A percentile compares a stretch with the other conserved stretches of the same genome.
These are phyloP conservation scores for Pseudocercospora crystallina DNA, from an alignment of 2,329 filamentous ascomycete genomes.

Conservation along the genomic window DNA sequence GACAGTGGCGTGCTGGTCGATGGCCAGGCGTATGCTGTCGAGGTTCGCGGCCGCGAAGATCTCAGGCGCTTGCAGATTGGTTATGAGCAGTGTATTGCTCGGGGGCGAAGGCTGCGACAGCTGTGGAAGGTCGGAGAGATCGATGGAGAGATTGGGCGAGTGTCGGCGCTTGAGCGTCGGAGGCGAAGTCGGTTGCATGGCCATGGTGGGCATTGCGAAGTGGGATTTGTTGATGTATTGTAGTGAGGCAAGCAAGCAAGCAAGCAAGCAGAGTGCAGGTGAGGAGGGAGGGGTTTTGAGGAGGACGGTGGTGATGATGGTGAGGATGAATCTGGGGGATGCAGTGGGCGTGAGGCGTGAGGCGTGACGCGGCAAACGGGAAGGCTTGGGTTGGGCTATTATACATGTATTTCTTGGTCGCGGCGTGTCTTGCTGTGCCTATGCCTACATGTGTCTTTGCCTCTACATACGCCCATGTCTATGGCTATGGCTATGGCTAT, in stretches of 20 bases:
- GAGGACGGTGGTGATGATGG: neutral
- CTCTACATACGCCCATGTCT: neutral
- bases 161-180: slow-evolving; percentile 27
- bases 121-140: slow-evolving; percentile 70
- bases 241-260: neutral
- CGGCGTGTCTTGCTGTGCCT: neutral
- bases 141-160: slow-evolving; percentile 62
- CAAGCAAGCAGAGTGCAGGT: neutral
- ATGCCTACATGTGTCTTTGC: neutral
- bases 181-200: slow-evolving; percentile 14
- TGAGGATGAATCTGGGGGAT: neutral
- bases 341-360: neutral
- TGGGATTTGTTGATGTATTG: neutral
- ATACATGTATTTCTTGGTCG: neutral
- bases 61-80: slow-evolving; percentile 70
- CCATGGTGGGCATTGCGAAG: slow-evolving; percentile 19
- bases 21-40: slow-evolving; percentile 69
- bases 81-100: slow-evolving; percentile 82
- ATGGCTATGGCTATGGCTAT: neutral
- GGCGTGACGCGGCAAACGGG: slow-evolving; percentile 4
- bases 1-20: slow-evolving; percentile 68
- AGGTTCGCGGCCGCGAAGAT: slow-evolving; percentile 75
- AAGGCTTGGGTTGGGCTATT: neutral
- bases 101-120: slow-evolving; percentile 70
- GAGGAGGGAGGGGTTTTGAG: neutral